Conservation (phyloP, 176 grass and related monocot genomes). For the Carex cristatella region DNA sequence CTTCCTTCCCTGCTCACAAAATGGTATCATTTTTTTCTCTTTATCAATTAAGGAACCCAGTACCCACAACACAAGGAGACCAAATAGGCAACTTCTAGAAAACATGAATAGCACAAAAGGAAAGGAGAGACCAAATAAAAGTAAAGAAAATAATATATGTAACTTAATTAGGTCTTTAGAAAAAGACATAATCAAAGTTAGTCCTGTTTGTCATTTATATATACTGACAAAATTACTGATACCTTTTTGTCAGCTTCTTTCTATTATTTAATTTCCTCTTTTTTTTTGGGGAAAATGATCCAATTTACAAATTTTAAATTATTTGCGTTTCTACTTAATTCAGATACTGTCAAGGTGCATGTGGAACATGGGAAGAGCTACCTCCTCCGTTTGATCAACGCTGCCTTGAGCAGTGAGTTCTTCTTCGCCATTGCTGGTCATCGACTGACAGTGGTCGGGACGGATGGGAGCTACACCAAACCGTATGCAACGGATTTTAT, state of each 20-base stretch:
- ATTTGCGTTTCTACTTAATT: neutral
- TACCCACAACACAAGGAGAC: no score
- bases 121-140: neutral
- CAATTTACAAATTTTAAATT: neutral
- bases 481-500: slow-evolving; percentile 61
- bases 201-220: neutral
- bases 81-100: neutral
- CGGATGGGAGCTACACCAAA: slow-evolving; percentile 69
- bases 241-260: neutral
- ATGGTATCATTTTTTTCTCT: neutral
- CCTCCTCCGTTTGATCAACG: slow-evolving; percentile 64
- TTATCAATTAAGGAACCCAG: neutral
- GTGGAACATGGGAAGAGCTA: slow-evolving; percentile 47
- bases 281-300: neutral
- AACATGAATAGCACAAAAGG: neutral
- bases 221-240: neutral
- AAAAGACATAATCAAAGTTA: neutral
- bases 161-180: neutral
- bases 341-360: slow-evolving; percentile 27
- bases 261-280: neutral
- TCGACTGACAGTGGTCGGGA: slow-evolving; percentile 70
- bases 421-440: slow-evolving; percentile 72
- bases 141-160: neutral
- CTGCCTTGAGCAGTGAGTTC: slow-evolving; percentile 59
- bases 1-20: slow-evolving; percentile 15